These are phyloP conservation scores for Nemania sp. DNA, from an alignment of 2,329 filamentous ascomycete species.

Conservation along the genomic window DNA sequence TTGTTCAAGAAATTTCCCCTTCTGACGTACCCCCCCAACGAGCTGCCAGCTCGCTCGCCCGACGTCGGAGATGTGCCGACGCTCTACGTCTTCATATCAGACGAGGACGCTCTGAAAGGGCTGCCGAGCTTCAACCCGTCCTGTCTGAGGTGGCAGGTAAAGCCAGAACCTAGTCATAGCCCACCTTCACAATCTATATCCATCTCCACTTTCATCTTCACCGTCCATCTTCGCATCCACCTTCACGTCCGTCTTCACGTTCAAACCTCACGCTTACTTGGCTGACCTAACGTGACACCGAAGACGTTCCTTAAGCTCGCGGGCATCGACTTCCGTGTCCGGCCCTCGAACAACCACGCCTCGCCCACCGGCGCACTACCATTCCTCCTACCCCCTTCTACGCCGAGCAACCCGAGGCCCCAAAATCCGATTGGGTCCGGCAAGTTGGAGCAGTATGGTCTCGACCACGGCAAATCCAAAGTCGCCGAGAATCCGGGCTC, in stretches of 20 bases:
- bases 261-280: neutral
- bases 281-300: constrained; percentile 3
- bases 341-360: constrained; percentile 87
- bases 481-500: constrained; percentile 56
- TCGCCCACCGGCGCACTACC: constrained; percentile 88
- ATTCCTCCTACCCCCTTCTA: constrained; percentile 70
- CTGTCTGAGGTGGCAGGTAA: constrained; percentile 95
- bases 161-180: too few relatives aligned
- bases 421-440: constrained; percentile 59
- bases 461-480: constrained; percentile 50
- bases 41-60: constrained; percentile 61
- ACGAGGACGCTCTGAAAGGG: constrained; percentile 62
- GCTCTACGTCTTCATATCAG: constrained; percentile 77
- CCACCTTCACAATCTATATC: too few relatives aligned
- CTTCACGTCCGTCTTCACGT: neutral
- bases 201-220: constrained; percentile 19
- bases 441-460: constrained; percentile 72
- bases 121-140: constrained; percentile 85
- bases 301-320: constrained; percentile 84
- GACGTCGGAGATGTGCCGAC: constrained; percentile 52
- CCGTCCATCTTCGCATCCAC: neutral
- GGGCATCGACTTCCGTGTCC: constrained; percentile 66
- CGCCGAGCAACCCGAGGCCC: constrained; percentile 41
- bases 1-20: constrained; percentile 88
- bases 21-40: constrained; percentile 72